Evolutionary conservation across 2,329 filamentous ascomycete species (phyloP).

Genomic region (Xenoacremonium recifei): DNA sequence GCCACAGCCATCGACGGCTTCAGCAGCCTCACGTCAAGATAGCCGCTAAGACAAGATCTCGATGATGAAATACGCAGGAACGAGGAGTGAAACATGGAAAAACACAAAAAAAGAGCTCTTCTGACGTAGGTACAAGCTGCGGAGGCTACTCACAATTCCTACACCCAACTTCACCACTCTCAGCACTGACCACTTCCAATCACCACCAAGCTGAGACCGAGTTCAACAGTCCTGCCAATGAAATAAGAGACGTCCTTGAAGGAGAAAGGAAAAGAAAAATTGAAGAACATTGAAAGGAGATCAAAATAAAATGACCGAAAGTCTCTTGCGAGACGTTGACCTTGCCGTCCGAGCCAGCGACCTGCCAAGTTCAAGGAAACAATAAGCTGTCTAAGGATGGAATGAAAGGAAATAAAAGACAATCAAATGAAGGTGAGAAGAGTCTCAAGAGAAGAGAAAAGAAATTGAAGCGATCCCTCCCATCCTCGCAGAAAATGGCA

Average conservation of each 20-base stretch:
- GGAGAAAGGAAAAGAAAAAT: slow-evolving; percentile 3
- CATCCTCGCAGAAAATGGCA: slow-evolving; percentile 1
- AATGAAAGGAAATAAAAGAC: slow-evolving; percentile 5
- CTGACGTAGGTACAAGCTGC: not conserved
- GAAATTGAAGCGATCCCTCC: not conserved
- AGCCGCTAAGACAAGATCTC: no score
- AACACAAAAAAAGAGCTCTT: not conserved
- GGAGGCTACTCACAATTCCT: not conserved
- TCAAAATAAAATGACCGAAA: slow-evolving; percentile 15
- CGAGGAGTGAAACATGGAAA: not conserved
- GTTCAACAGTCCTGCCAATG: not conserved
- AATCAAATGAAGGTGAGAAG: slow-evolving; percentile 4
- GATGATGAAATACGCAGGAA: not conserved
- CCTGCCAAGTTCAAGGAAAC: slow-evolving; percentile 12
- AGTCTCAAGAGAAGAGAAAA: slow-evolving; percentile 4
- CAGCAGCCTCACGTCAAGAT: slow-evolving; percentile 18
- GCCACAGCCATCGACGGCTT: slow-evolving; percentile 17
- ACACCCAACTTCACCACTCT: not conserved
- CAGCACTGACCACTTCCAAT: not conserved
- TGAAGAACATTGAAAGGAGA: slow-evolving; percentile 4
- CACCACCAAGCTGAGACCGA: not conserved
- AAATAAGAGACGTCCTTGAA: slow-evolving; percentile 8
- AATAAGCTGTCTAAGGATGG: slow-evolving; percentile 17
- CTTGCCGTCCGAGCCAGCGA: slow-evolving; percentile 7
- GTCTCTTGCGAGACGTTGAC: slow-evolving; percentile 21